Base-by-base conservation (phyloP, 1,139 yeast genomes). In the Suhomyces bokatorum region DNA sequence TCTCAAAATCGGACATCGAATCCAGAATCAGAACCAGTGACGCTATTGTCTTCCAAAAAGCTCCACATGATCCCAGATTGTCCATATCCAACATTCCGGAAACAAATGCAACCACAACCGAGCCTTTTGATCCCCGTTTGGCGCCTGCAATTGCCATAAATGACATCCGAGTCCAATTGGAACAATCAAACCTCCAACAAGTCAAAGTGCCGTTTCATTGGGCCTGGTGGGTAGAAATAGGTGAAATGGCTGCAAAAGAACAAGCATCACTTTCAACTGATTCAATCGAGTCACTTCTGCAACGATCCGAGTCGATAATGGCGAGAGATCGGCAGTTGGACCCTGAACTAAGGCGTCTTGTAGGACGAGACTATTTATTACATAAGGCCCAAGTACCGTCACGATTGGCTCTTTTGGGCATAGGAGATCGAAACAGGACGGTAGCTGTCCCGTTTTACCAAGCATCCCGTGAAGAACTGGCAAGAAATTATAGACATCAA, bases 151-250 rank as follows among this genome's bases (percentile, higher is more conserved):
- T 58, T 5, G 46, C 54, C 45, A 28, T 55, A 9, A 31, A 47
- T n/a, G 32, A 41, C 5, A 32, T 58, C 6, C 13, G 32, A 15
- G 4, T 10, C 42, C 15, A 28, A 22, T 17, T 13, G 35, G 6
- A 32, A 30, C 13, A 46, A 32, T 1, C 11, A 33, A 35, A 13
- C 13, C 3, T 13, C 8, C 24, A 15, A 8, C 35, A 16, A 33
- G 11, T 22, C 9, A 12, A 43, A 2, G 27, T 59, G 8, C 61
- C 60, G 1, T 60, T 60, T 35, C 37, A 45, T 11, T 60, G 64
- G 64, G 17, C 44, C 3, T 50, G 49, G 20, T 47, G 55, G 51
- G 42, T 57, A 4, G 58, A 49, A 8, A 13, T 27, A 9, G 31
- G 24, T 8, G 6, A 20, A 20, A 7, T 6, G 9, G 24, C 24